Evolutionary conservation across 2,329 filamentous ascomycete genomes (phyloP).

Genomic region (Aspergillus nomiae): DNA sequence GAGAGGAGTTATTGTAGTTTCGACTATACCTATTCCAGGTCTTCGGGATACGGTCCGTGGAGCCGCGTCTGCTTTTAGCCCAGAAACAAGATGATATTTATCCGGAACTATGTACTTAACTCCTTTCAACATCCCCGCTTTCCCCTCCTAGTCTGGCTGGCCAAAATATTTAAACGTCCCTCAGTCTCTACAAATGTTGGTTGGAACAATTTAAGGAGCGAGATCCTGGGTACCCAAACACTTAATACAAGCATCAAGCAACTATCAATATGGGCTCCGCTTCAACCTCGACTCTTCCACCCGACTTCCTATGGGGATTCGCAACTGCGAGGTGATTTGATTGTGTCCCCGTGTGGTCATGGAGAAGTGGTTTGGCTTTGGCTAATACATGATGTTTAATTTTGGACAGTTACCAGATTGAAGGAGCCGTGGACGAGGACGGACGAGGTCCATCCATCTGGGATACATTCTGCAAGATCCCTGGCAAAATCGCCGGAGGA

Average conservation of each 20-base stretch:
- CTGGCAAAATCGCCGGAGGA: slow-evolving; percentile 80
- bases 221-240: background rate
- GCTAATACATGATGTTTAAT: slow-evolving; percentile 4
- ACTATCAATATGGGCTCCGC: slow-evolving; percentile 28
- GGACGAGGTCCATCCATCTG: slow-evolving; percentile 82
- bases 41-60: slow-evolving; percentile 19
- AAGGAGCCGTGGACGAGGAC: slow-evolving; percentile 73
- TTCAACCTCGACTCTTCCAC: slow-evolving; percentile 52
- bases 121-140: slow-evolving; percentile 9
- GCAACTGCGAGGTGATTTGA: slow-evolving; percentile 67
- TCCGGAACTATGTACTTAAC: background rate
- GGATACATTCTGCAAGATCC: slow-evolving; percentile 82
- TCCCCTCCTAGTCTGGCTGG: slow-evolving; percentile 5
- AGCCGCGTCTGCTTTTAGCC: slow-evolving; percentile 15
- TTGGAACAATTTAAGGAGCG: background rate
- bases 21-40: slow-evolving; percentile 9
- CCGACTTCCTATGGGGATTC: slow-evolving; percentile 77
- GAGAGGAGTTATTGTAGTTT: background rate
- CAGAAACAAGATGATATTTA: slow-evolving; percentile 7
- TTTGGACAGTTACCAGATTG: slow-evolving; percentile 76
- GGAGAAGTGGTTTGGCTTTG: too few relatives aligned
- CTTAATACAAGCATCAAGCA: background rate
- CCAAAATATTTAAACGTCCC: slow-evolving; percentile 17
- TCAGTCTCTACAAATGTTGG: slow-evolving; percentile 12
- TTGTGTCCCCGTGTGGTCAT: background rate